Evolutionary conservation across 139 green algal species (phyloP), one percentile per base, ranked within the genome.

Genomic region (Tetradesmus lagerheimii): DNA sequence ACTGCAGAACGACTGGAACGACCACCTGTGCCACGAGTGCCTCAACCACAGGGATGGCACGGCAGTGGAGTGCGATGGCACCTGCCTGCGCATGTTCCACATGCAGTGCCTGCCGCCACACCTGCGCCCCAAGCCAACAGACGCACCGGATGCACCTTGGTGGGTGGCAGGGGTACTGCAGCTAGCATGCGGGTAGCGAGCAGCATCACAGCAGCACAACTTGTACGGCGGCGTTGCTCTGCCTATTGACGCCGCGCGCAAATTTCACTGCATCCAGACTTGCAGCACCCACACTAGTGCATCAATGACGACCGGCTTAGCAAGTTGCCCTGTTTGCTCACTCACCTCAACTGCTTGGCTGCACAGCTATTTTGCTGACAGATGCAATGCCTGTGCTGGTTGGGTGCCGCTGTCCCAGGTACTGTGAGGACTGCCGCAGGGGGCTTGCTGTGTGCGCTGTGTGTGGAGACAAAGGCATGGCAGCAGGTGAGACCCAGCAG

Each of bases 41-140:
- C 50, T 79, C 12, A 88, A 88, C 37, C 34, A 88, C 20, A 39
- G 57, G 41, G 57, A 88, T n/a, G 82, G 82, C 20, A 76, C 53
- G 34, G 82, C 82, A 78, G 82, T 88, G 47, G 82, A 77, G 50
- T 88, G 82, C 79, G 82, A 88, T 77, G 82, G 82, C 82, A 88
- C 82, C 45, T 88, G 82, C 37, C 82, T 88, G 57, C 64, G 82
- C 35, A 88, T 88, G 82, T 88, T 71, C n/a, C 82, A 88, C 25
- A 35, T 88, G 82, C 57, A 88, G 57, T 88, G 82, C 41, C 82
- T 88, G 57, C 57, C 53, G 12, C 27, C 45, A 31, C 27, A 77
- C 27, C 35, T 88, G 31, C 29, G 50, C 20, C 82, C 82, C 25
- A 77, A 77, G 41, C 29, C 82, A 29, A 27, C 43, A 16, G 82